Conservation (phyloP, 345 rosid genomes). For the Acer negundo region DNA sequence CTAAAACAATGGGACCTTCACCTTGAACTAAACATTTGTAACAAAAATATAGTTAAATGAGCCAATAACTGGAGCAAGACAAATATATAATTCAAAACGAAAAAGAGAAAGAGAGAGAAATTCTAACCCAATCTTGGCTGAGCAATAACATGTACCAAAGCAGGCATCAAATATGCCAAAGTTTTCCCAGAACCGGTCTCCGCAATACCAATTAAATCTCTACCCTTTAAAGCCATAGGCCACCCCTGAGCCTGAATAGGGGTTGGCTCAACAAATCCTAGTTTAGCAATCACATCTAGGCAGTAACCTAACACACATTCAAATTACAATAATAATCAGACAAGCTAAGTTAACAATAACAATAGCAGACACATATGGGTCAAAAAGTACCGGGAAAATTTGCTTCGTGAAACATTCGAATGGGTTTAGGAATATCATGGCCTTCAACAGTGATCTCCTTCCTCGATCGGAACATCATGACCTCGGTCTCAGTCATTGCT, state of each 20-base stretch:
- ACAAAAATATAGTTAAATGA: not conserved
- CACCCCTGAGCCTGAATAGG: constrained; percentile 95
- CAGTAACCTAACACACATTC: constrained; percentile 54
- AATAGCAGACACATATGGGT: not conserved
- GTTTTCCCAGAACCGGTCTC: constrained; percentile 99
- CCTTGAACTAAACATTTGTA: constrained; percentile 52
- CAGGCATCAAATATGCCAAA: constrained; percentile 89
- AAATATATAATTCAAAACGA: not conserved
- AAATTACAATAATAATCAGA: constrained; percentile 8
- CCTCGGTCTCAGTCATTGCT: constrained; percentile 77
- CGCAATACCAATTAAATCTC: constrained; percentile 90
- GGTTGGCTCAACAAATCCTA: constrained; percentile 95
- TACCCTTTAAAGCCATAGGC: constrained; percentile 98
- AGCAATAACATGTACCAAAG: constrained; percentile 84
- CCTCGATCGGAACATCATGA: constrained; percentile 50
- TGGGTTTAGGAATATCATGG: constrained; percentile 78
- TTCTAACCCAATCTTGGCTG: constrained; percentile 89
- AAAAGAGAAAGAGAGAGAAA: not conserved
- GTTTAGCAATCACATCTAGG: constrained; percentile 74
- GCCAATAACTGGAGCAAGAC: not conserved
- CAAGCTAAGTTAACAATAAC: not conserved
- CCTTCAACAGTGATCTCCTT: constrained; percentile 84
- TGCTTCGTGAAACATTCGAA: constrained; percentile 76
- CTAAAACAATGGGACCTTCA: constrained; percentile 83
- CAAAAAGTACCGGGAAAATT: constrained; percentile 70